phyloP scores from a whole-genome alignment of 2,329 filamentous ascomycete genomes.

The Aspergillus luchuensis region DNA sequence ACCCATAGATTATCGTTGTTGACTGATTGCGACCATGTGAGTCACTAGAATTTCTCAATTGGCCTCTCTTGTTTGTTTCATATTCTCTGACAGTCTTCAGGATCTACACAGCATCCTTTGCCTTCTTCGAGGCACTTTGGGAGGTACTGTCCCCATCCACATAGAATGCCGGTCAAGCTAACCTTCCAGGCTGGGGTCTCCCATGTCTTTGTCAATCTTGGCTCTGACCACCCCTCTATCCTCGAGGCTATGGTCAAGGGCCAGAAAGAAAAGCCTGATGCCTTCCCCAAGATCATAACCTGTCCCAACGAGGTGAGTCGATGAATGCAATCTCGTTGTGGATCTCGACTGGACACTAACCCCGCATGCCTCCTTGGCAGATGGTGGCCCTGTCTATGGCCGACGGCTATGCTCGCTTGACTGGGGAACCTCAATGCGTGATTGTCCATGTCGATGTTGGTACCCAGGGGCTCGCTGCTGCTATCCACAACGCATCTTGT shows the following conservation, averaged over 20 bases:
- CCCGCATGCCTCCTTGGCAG: constrained; percentile 42
- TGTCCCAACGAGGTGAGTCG: constrained; percentile 73
- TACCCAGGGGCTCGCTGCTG: constrained; percentile 75
- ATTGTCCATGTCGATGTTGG: constrained; percentile 82
- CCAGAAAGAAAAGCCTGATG: constrained; percentile 64
- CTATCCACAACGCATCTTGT: constrained; percentile 76
- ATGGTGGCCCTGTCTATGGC: constrained; percentile 87
- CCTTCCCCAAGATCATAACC: constrained; percentile 74
- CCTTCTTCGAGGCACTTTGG: constrained; percentile 74
- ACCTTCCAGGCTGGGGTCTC: constrained; percentile 49
- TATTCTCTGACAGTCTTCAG: constrained; percentile 17
- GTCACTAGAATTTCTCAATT: background rate
- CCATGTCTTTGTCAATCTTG: constrained; percentile 57
- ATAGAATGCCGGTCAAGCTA: background rate
- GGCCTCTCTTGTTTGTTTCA: background rate
- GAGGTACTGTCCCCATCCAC: constrained; percentile 38
- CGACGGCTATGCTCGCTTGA: constrained; percentile 74
- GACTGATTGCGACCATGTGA: constrained; percentile 8
- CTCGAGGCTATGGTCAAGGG: constrained; percentile 80
- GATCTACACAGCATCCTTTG: constrained; percentile 71
- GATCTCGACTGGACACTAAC: constrained; percentile 12
- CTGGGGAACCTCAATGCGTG: constrained; percentile 72
- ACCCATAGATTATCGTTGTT: background rate
- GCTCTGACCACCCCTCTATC: constrained; percentile 69
- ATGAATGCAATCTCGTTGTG: constrained; percentile 3